Evolutionary conservation across 202 grass and related monocot species (phyloP), one percentile per base, ranked within the genome.

Genomic region (Miscanthus sacchariflorus): DNA sequence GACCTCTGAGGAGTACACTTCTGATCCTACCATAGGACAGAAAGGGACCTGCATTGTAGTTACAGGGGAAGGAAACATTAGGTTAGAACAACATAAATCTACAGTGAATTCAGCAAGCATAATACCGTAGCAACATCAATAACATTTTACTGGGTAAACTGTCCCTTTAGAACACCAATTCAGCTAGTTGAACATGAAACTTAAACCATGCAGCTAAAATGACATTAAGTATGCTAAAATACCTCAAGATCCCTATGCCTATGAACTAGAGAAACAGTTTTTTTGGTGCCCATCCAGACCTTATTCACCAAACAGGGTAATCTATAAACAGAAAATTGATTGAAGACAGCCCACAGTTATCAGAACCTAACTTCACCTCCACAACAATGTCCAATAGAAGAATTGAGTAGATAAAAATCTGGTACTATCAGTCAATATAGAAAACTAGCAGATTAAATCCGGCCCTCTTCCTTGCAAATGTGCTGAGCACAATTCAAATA

Each of bases 11-110:
- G 97, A 99, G 72, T 99, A 97, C 19, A 99, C 97, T 78, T 99
- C 97, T 18, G 97, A 99, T 86, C 97, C 97, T 76, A 99, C 97
- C 97, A 99, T 99, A 65, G 97, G 94, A 73, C 97, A 99, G 86
- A 99, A 99, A 58, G 94, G 94, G 40, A 99, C 97, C 97, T 99
- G 72, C 10, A 81, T 43, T 44, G 21, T 36, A 83, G 21, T 80
- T 46, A 77, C 28, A 82, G 30, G 61, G 43, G 43, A 54, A 28
- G 28, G 11, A 88, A 90, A 7, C 46, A 74, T 63, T 87, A 86
- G 27, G 75, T 64, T n/a, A 85, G 52, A 80, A 81, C 56, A 89
- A 65, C 44, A 61, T 1, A 1, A 81, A 66, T 64, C 44, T 74
- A 80, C 68, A 50, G 23, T 42, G 38, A 11, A 43, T 76, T 70